Conservation (phyloP, 2,329 filamentous ascomycete genomes). For the Trichoderma hamatum region DNA sequence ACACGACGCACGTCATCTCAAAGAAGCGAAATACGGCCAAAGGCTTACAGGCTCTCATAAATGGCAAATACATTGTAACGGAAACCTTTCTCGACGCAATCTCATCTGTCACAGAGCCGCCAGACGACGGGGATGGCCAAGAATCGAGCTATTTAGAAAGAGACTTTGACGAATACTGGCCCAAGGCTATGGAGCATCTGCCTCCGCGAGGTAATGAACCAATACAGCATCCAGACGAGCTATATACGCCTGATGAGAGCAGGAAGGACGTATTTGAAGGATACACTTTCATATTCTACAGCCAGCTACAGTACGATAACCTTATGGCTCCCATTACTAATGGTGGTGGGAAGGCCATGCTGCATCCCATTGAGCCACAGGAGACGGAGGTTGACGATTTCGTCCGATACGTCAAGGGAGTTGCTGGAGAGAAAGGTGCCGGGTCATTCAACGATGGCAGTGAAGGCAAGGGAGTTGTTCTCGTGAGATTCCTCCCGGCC, state of each 20-base stretch:
- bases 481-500: constrained; percentile 71
- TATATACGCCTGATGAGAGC: constrained; percentile 69
- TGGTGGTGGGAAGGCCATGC: constrained; percentile 80
- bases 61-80: constrained; percentile 76
- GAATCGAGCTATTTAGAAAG: constrained; percentile 66
- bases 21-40: constrained; percentile 89
- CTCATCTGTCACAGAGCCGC: constrained; percentile 58
- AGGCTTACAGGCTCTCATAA: constrained; percentile 82
- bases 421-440: constrained; percentile 73
- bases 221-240: constrained; percentile 65
- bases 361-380: constrained; percentile 62
- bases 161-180: constrained; percentile 81
- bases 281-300: constrained; percentile 87
- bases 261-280: constrained; percentile 78
- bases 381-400: constrained; percentile 75
- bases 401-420: constrained; percentile 72
- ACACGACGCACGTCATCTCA: constrained; percentile 85
- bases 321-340: constrained; percentile 74
- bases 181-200: constrained; percentile 70
- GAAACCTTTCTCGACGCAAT: constrained; percentile 75
- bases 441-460: constrained; percentile 66
- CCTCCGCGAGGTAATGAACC: constrained; percentile 78
- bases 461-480: constrained; percentile 71
- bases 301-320: constrained; percentile 72
- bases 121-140: constrained; percentile 51